Evolutionary conservation across 805 yeast species (phyloP).

Genomic region (Candida cerambycidarum): DNA sequence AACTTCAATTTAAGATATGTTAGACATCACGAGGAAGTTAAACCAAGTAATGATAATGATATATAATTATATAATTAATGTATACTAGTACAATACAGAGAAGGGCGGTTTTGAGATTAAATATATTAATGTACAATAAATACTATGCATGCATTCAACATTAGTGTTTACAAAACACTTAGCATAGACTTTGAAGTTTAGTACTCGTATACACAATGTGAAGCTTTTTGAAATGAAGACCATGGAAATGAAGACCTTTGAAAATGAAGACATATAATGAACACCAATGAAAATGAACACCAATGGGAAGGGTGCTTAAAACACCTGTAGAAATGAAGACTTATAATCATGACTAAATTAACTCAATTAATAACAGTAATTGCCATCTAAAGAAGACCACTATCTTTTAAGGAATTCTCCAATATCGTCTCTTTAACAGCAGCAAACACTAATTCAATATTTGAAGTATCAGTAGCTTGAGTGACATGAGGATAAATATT

Average conservation of each 20-base stretch:
- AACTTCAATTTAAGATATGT: conserved; percentile 27
- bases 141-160: conserved; percentile 5
- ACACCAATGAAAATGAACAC: too few relatives aligned
- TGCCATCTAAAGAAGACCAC: conserved; percentile 61
- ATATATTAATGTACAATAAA: conserved; percentile 7
- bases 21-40: conserved; percentile 16
- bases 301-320: background rate
- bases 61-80: conserved; percentile 12
- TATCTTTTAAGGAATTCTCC: conserved; percentile 72
- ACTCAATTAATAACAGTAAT: too few relatives aligned
- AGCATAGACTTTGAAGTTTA: too few relatives aligned
- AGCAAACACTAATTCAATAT: conserved; percentile 81
- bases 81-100: conserved; percentile 12
- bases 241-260: background rate
- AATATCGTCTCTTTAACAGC: conserved; percentile 79
- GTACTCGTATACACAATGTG: too few relatives aligned
- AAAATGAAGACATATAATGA: background rate
- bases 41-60: background rate
- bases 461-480: conserved; percentile 91
- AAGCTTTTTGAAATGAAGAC: too few relatives aligned
- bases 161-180: background rate
- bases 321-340: background rate
- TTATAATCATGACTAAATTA: too few relatives aligned
- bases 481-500: conserved; percentile 89
- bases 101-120: too few relatives aligned